Conservation (phyloP, 371 early-diverging fungal genomes). For the Rhizomucor miehei region DNA sequence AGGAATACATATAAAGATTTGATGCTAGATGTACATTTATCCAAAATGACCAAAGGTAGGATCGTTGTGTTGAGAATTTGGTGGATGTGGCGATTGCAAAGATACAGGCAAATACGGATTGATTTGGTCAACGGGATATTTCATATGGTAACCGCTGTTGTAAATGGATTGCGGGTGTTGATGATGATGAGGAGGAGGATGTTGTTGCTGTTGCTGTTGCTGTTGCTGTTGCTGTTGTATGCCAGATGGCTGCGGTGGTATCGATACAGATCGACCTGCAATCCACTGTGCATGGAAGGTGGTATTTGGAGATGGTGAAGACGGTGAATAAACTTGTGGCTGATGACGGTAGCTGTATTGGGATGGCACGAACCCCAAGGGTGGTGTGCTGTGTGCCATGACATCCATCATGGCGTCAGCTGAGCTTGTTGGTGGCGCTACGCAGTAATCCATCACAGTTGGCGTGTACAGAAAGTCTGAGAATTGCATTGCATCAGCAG, state of each 20-base stretch:
- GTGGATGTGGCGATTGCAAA: too few relatives aligned
- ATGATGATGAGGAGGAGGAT: constrained; percentile 2
- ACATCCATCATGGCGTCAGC: too few relatives aligned
- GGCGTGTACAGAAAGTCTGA: constrained; percentile 15
- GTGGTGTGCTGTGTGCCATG: too few relatives aligned
- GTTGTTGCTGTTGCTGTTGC: too few relatives aligned
- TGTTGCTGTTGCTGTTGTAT: constrained; percentile 4
- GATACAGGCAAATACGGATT: not conserved
- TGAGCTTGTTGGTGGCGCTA: not conserved
- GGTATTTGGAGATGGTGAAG: not conserved
- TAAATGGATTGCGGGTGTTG: too few relatives aligned
- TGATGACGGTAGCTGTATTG: too few relatives aligned
- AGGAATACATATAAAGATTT: not conserved
- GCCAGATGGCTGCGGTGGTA: not conserved
- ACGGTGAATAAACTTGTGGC: not conserved
- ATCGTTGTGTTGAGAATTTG: not conserved
- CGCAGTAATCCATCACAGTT: constrained; percentile 4
- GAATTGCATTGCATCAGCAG: constrained; percentile 1
- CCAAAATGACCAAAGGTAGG: not conserved
- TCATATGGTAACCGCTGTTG: too few relatives aligned
- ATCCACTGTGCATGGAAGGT: not conserved
- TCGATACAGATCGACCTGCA: not conserved
- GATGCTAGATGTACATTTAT: not conserved
- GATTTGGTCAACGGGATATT: not conserved
- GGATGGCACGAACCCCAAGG: too few relatives aligned